These are phyloP conservation scores for Eimeria acervulina DNA, from an alignment of 169 alveolate species.

Conservation along the genomic window DNA sequence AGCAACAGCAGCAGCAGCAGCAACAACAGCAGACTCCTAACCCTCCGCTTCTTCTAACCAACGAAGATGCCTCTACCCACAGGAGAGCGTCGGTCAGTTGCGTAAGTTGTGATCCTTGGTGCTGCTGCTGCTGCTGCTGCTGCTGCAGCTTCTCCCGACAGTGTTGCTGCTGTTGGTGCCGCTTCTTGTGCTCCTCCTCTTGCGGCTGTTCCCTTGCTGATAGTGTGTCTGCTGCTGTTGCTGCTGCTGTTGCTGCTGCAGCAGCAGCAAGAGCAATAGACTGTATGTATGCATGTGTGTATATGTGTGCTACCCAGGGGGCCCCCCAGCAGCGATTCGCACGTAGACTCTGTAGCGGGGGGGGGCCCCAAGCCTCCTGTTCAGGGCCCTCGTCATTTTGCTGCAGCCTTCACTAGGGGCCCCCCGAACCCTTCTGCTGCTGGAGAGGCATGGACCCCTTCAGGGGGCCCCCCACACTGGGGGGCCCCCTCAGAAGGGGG, in stretches of 20 bases:
- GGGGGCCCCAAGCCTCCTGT: slow-evolving; percentile 9
- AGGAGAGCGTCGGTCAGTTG: not conserved
- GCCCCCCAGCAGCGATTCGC: slow-evolving; percentile 51
- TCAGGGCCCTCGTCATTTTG: not conserved
- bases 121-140: slow-evolving; percentile 44
- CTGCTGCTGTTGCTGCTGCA: slow-evolving; percentile 52
- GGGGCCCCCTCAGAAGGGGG: not conserved
- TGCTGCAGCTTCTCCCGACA: not conserved
- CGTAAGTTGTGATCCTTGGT: not conserved
- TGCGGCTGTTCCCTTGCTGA: not conserved
- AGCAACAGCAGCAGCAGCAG: not conserved
- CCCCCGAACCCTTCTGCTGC: not conserved
- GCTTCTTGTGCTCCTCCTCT: not conserved
- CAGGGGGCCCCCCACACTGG: not conserved
- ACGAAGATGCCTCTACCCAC: not conserved
- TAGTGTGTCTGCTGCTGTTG: slow-evolving; percentile 8
- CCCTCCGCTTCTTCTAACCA: not conserved
- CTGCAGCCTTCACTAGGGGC: slow-evolving; percentile 11
- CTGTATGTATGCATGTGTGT: not conserved
- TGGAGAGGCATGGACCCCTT: not conserved
- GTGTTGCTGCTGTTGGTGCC: not conserved
- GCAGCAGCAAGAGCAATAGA: not conserved
- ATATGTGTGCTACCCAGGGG: not conserved
- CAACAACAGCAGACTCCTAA: not conserved
- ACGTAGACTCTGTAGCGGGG: slow-evolving; percentile 4